phyloP scores from a whole-genome alignment of 768 basidiomycete species.

The Boletus huronensis region DNA sequence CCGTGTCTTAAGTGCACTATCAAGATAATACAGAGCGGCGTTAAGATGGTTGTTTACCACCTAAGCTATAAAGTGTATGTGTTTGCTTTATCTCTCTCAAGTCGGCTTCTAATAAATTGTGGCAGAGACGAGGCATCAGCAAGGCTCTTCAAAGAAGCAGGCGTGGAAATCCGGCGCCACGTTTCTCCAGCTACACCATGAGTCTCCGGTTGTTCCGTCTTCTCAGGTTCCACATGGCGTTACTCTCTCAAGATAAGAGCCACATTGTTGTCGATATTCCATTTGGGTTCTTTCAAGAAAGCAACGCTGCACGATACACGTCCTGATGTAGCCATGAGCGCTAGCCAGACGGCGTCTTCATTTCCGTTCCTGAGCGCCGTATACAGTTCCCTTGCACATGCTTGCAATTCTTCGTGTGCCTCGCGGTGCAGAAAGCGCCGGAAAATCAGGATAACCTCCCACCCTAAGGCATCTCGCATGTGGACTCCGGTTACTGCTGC shows the following conservation, averaged over 20 bases:
- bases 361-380: constrained; percentile 55
- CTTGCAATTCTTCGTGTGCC: constrained; percentile 73
- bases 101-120: background rate
- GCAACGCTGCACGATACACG: constrained; percentile 38
- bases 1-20: constrained; percentile 96
- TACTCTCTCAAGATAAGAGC: constrained; percentile 25
- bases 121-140: constrained; percentile 83
- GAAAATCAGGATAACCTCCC: constrained; percentile 78
- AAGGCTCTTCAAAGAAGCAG: constrained; percentile 71
- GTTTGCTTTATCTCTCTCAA: background rate
- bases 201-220: constrained; percentile 5
- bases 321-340: constrained; percentile 53
- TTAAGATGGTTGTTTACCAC: constrained; percentile 91
- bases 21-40: constrained; percentile 95
- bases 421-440: constrained; percentile 69
- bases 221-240: constrained; percentile 17
- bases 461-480: constrained; percentile 64
- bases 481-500: constrained; percentile 64
- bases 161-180: constrained; percentile 74
- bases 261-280: constrained; percentile 55
- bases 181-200: constrained; percentile 40
- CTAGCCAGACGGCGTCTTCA: constrained; percentile 83
- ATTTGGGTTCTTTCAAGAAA: constrained; percentile 54
- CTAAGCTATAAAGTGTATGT: constrained; percentile 92
- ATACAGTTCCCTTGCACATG: constrained; percentile 63